Base-by-base conservation (phyloP, 1,139 yeast genomes). In the Kodamaea sp. region DNA sequence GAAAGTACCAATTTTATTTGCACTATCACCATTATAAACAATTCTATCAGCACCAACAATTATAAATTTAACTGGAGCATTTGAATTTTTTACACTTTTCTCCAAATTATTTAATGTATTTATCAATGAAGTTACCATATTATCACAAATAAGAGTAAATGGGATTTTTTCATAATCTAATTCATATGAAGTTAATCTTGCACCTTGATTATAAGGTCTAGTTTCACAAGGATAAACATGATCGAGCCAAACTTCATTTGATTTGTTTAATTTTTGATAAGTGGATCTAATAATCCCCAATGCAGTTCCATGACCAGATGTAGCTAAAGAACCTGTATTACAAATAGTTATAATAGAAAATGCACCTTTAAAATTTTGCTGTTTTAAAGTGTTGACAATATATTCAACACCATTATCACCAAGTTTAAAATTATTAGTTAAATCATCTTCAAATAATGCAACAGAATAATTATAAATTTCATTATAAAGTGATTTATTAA, bases 41-140 rank as follows among this genome's bases (percentile, higher is more conserved):
- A 92, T 84, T 59, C 98, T 77, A 58, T 92, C 98, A n/a, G 97
- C 97, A 32, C 98, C 98, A n/a, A 86, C 97, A 38, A 92, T 87
- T 25, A 90, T 83, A 36, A 89, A 87, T 58, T 84, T 84, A 39
- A 92, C 78, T 1, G 85, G 95, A 55, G 73, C 82, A 12, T 43
- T 31, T 42, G 48, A 48, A 3, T 41, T 45, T 36, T 62, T 63
- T 26, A 59, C 48, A 7, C 41, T 29, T 22, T 42, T 52, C 8
- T 45, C 48, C 8, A 49, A 43, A 9, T 35, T 28, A 26, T 46
- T 49, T 43, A 67, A 61, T 5, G 67, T 51, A 8, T 60, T 53
- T 37, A 90, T 70, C 43, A 89, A 70, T 27, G 94, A 82, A 0
- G 96, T 79, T 1, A 86, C 95, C 92, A 92, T 90, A 44, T 89